Base-by-base conservation (phyloP, 2,329 filamentous ascomycete genomes). In the Pseudocercospora cruenta region DNA sequence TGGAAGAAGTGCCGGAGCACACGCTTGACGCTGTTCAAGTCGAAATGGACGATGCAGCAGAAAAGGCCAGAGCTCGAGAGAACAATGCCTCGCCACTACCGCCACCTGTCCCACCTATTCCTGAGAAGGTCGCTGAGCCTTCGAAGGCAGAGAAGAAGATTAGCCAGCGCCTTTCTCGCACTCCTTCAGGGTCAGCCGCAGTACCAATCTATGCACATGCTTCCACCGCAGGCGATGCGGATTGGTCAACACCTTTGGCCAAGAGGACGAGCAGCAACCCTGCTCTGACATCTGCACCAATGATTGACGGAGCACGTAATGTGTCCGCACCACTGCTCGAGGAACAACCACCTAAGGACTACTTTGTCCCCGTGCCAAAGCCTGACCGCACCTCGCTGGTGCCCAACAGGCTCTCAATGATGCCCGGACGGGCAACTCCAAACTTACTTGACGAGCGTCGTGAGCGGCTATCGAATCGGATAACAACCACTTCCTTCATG, bases 371-470 rank as follows among this genome's bases (percentile, higher is more conserved):
- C n/a, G 22, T 19, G 39, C 39, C n/a, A 10, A 58, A 43, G 21
- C 16, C 31, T 1, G 33, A 58, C 33, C 55, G 31, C 55, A 58
- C 33, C 26, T 51, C 43, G 24, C 43, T 31, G 45, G 28, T 59
- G 49, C 49, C 49, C 72, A 31, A 72, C 76, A 36, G 55, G 31
- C 26, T 60, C 24, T 67, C 71, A 19, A 62, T 69, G 33, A 45
- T 75, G 74, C 43, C 78, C 31, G 55, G 31, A 4, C 28, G 55
- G 21, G 26, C 55, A 7, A 58, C 55, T 39, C 55, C 61, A n/a
- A 67, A 86, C 14, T 80, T 89, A 1, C 80, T 89, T 60, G 82
- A 83, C 6, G 82, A 85, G 71, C 83, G 87, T 2, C 84, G 87
- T 69, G 80, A 78, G 22, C 80, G 86, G 67, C 76, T 88, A 24